phyloP scores from a whole-genome alignment of 306 rosid genomes.

The Lathyrus aphaca region DNA sequence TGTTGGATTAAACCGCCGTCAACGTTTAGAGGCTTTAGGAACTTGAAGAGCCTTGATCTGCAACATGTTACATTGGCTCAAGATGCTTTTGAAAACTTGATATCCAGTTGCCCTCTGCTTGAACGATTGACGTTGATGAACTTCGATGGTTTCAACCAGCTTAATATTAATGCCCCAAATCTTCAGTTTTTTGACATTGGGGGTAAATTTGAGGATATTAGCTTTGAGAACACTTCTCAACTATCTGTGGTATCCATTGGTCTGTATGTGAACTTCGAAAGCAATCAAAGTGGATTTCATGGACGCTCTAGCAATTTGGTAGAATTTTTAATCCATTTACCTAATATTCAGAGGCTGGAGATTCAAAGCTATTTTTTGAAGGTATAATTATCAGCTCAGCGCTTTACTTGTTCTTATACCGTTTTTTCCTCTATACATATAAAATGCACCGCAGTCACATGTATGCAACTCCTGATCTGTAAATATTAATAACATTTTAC shows the following conservation, averaged over 20 bases:
- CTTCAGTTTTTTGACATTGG: conserved; percentile 63
- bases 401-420: neutral
- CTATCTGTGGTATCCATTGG: conserved; percentile 63
- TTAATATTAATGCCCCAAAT: conserved; percentile 58
- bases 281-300: conserved; percentile 34
- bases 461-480: conserved; percentile 3
- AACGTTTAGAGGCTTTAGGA: conserved; percentile 56
- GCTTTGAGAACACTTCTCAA: conserved; percentile 51
- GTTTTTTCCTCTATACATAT: neutral
- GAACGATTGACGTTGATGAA: conserved; percentile 61
- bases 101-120: conserved; percentile 58
- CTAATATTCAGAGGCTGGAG: conserved; percentile 53
- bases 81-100: conserved; percentile 53
- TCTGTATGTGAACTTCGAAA: conserved; percentile 41
- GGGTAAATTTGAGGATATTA: conserved; percentile 58
- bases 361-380: conserved; percentile 57
- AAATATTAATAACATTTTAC: neutral
- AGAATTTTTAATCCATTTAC: conserved; percentile 57
- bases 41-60: conserved; percentile 70
- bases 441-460: neutral
- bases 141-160: conserved; percentile 58
- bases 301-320: conserved; percentile 51
- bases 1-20: conserved; percentile 64
- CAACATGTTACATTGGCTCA: conserved; percentile 66
- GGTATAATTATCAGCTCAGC: conserved; percentile 42